These are phyloP conservation scores for Cantharellus cinnabarinus DNA, from an alignment of 768 basidiomycete genomes.

Conservation along the genomic window DNA sequence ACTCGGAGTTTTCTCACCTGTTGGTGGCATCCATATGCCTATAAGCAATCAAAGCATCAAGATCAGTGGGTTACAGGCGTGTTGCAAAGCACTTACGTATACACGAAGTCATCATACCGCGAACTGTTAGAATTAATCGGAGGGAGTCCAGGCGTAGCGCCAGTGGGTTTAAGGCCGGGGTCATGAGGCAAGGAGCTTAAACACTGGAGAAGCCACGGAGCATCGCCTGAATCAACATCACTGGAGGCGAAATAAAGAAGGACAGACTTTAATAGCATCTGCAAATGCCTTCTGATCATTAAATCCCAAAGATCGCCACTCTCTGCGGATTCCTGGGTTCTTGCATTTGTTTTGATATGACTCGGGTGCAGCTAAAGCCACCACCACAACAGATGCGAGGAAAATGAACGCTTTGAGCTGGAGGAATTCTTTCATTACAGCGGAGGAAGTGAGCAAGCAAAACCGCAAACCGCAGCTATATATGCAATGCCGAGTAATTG, in stretches of 20 bases:
- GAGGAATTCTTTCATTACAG: too few species aligned
- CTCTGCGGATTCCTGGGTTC: neutral
- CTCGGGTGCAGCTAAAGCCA: too few species aligned
- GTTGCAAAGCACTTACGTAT: neutral
- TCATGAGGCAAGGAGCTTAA: neutral
- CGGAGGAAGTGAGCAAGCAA: too few species aligned
- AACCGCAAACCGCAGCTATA: too few species aligned
- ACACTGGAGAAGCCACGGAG: neutral
- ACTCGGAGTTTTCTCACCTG: neutral
- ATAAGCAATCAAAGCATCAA: neutral
- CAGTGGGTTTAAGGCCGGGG: neutral
- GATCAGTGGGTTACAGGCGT: neutral
- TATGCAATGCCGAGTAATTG: too few species aligned
- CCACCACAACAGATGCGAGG: too few species aligned
- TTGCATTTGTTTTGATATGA: neutral
- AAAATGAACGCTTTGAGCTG: too few species aligned
- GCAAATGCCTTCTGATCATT: neutral
- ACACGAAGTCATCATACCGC: slow-evolving; percentile 1
- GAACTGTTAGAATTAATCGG: neutral
- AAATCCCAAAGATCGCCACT: neutral
- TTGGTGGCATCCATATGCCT: slow-evolving; percentile 3
- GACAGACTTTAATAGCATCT: neutral
- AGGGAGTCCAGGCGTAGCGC: neutral
- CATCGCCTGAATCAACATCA: neutral
- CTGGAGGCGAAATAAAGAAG: neutral